Evolutionary conservation across 805 yeast genomes (phyloP).

Genomic region (Pichia eremophila): DNA sequence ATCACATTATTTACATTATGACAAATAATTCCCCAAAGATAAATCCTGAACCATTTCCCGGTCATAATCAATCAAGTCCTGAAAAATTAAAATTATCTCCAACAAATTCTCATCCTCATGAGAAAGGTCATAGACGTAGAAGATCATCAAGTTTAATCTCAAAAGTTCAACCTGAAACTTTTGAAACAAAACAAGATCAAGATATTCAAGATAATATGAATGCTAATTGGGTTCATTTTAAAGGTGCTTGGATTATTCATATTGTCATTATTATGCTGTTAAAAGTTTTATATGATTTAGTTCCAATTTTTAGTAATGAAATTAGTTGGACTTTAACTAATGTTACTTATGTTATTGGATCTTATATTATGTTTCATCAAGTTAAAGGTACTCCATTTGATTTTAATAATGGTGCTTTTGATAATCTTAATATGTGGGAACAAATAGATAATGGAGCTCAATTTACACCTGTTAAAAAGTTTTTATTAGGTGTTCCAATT

Average conservation of each 20-base stretch:
- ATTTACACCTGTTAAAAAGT: constrained; percentile 93
- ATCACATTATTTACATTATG: not conserved
- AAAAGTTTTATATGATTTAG: constrained; percentile 66
- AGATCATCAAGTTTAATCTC: constrained; percentile 86
- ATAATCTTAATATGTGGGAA: constrained; percentile 97
- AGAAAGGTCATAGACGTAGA: constrained; percentile 38
- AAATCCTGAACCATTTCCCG: constrained; percentile 25
- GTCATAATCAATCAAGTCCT: constrained; percentile 21
- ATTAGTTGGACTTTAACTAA: constrained; percentile 93
- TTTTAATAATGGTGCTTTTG: constrained; percentile 93
- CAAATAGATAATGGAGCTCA: constrained; percentile 86
- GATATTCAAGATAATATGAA: constrained; percentile 80
- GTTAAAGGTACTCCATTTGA: constrained; percentile 97
- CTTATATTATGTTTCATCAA: constrained; percentile 92
- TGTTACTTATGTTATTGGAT: constrained; percentile 79
- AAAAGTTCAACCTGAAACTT: constrained; percentile 86
- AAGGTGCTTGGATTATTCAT: constrained; percentile 95
- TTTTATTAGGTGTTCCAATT: constrained; percentile 87
- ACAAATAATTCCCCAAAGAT: constrained; percentile 5
- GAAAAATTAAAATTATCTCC: constrained; percentile 28
- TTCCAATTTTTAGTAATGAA: constrained; percentile 75
- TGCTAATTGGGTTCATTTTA: constrained; percentile 92
- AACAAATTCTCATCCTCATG: constrained; percentile 21
- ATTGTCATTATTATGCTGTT: constrained; percentile 69
- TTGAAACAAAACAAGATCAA: constrained; percentile 89